Evolutionary conservation across 2,329 filamentous ascomycete genomes (phyloP), one percentile per base, ranked within the genome.

Genomic region (Fusarium pininemorale): DNA sequence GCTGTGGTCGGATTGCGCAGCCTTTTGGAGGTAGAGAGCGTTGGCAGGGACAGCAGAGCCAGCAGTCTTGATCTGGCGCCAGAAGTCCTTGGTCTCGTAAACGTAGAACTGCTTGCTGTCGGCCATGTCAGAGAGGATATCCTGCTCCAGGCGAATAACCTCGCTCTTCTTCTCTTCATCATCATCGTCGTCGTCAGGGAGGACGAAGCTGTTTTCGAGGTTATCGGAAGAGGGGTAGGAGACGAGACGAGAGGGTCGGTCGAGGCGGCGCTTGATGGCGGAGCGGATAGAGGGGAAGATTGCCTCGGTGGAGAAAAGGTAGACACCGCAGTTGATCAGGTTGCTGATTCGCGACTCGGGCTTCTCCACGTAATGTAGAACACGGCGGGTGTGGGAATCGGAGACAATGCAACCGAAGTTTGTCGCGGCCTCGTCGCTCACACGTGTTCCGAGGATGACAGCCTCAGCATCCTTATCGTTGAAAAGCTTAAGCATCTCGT

Each of bases 61-160:
- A 69, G 96, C 96, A 4, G 96, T 98, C 90, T 99, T 99, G 90
- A 99, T 98, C 88, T 99, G 96, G 78, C 96, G 94, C 96, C 96
- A 99, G 84, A 99, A 99, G 83, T 98, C 96, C 86, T 97, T 97
- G 75, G 96, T 98, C 87, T 99, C 96, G 83, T 98, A 93, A 38
- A 98, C 96, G 84, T 95, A 98, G 87, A 99, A 99, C 83, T 96
- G 94, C 85, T 97, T 96, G 89, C 91, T 98, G 84, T 98, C 96
- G 70, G 96, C 96, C 80, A 98, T 91, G 80, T 98, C 96, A 58
- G 95, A 93, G 68, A 99, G 89, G 59, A 98, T 98, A 82, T 99
- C 96, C 85, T 98, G 96, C 86, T 99, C 96, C 64, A 99, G 89
- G 60, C 96, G 94, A 77, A 99, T 93, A 56, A 98, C 94, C 79